Base-by-base conservation (phyloP, 495 filamentous ascomycete species). In the Trichoderma orchidacearum region DNA sequence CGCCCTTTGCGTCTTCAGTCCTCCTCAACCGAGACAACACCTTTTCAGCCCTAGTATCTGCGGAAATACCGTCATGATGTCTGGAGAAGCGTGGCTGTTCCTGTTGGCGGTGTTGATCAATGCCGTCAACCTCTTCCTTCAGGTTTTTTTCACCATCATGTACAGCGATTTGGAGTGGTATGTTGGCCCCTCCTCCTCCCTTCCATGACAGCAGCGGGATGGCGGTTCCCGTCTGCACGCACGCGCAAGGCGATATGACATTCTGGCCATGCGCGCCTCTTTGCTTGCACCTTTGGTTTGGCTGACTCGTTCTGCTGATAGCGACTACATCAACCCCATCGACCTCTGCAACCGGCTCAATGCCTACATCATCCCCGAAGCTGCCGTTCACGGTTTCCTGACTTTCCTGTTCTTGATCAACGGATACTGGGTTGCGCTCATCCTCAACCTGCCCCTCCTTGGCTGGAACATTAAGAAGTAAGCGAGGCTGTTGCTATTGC, bases 61-160 rank as follows among this genome's bases (percentile, higher is more conserved):
- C 51, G 15, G 5, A 53, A 30, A 17, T 1, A 21, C 12, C 31
- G 31, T 72, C 76, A 94, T 74, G 60, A 98, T 98, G 92, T 96
- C 92, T 63, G 92, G 92, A 67, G 92, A 98, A 83, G 93, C 92
- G 75, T 98, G 92, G 94, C 80, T 99, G 69, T 99, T 95, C 79
- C 85, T 99, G 63, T 80, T 99, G 72, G 85, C 93, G 73, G 94
- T 99, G 72, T 81, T 99, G 69, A 93, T 99, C 77, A 99, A 99
- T 80, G 94, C 94, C 75, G 93, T 97, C 83, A 99, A 99, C 80
- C 82, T 99, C 62, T 99, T 99, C 73, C 82, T 99, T 53, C 94
- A 99, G 74, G 94, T 99, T 57, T 99, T 99, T 80, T 99, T 99
- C 80, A 99, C 94, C 36, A 99, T 99, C 63, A 99, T 99, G 94